Evolutionary conservation across 805 yeast genomes (phyloP).

Genomic region (Pichia phayaonensis): DNA sequence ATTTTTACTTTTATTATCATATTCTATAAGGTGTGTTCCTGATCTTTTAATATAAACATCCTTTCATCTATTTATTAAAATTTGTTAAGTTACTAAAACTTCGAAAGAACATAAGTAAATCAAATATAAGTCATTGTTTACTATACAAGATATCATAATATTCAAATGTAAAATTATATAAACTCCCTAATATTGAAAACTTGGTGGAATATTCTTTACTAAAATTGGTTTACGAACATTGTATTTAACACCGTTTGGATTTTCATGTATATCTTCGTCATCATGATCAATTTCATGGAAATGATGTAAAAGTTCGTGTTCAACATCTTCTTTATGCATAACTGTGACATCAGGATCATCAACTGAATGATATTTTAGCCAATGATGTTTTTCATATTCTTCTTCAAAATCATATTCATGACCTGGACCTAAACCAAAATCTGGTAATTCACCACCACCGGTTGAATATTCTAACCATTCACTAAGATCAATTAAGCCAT

Average conservation of each 20-base stretch:
- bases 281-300: constrained; percentile 66
- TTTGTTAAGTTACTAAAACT: too few relatives aligned
- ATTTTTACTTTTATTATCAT: background rate
- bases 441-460: constrained; percentile 73
- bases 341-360: constrained; percentile 74
- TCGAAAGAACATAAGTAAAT: background rate
- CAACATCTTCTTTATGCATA: constrained; percentile 84
- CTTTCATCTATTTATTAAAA: background rate
- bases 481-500: constrained; percentile 54
- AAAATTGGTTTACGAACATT: constrained; percentile 10
- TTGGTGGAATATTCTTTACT: constrained; percentile 10
- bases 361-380: constrained; percentile 73
- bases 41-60: background rate
- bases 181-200: constrained; percentile 1
- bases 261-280: constrained; percentile 9
- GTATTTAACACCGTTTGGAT: constrained; percentile 1
- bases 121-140: too few relatives aligned
- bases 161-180: background rate
- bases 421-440: constrained; percentile 78
- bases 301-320: constrained; percentile 78
- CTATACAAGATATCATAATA: too few relatives aligned
- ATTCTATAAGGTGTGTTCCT: background rate
- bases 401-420: constrained; percentile 91
- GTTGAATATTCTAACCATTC: constrained; percentile 62
- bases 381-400: constrained; percentile 92